Evolutionary conservation across 306 rosid species (phyloP), one percentile per base, ranked within the genome.

Genomic region (Cajanus cajan): DNA sequence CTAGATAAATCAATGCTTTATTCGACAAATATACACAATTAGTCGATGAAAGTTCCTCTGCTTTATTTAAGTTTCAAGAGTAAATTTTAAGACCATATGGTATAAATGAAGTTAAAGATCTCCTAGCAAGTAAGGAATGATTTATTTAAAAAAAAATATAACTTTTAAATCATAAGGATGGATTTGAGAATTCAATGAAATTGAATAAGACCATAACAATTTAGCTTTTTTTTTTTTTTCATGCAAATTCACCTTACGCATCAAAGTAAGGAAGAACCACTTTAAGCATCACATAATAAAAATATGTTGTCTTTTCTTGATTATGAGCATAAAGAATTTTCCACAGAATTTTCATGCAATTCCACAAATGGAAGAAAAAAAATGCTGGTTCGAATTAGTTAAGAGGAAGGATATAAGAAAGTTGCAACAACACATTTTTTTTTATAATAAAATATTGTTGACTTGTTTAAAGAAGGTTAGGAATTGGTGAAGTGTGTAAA

Each of bases 391-490:
- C 8, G 14, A 71, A 40, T 54, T 50, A 74, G 69, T 63, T 82
- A 47, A 79, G 76, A 69, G 31, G 47, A 18, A 68, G n/a, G 65
- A 48, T 5, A 8, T 2, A 61, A 65, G 62, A 55, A 77, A 48
- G 88, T 73, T 77, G 55, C 31, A 85, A 68, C 71, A 21, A 45
- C 36, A 68, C 1, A 39, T 0, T 21, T 31, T 44, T 45, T n/a
- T 9, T 25, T 9, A 18, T 4, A 48, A 43, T 28, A 50, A 71
- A 65, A 66, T 67, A 37, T 14, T 64, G 52, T 63, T 79, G 82
- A 76, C 77, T 43, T 45, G 24, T 71, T 33, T 37, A 55, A 28
- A 82, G 86, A 75, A 72, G 82, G 87, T 82, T 64, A 48, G n/a
- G 74, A 85, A 77, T 67, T 78, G 76, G 88, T 69, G 63, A 36